These are phyloP conservation scores for Leishmania martiniquensis DNA, from an alignment of 208 protist genomes.

Conservation along the genomic window DNA sequence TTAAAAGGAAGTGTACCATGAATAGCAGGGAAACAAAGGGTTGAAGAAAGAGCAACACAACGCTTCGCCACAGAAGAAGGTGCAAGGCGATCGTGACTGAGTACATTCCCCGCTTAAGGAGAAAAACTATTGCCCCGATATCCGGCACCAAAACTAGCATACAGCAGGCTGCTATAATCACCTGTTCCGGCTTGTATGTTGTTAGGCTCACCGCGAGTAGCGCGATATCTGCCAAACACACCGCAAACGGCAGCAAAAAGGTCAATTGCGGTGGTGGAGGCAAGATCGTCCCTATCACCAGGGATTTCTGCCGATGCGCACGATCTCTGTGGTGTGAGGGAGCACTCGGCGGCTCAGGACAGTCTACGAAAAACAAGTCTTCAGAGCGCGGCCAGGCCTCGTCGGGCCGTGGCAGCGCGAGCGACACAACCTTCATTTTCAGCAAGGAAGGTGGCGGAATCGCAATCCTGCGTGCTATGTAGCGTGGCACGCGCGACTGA, in stretches of 20 bases:
- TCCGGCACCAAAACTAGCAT: conserved; percentile 55
- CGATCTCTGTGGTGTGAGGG: conserved; percentile 12
- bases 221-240: conserved; percentile 67
- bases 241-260: conserved; percentile 44
- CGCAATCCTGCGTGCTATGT: conserved; percentile 49
- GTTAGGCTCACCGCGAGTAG: conserved; percentile 49
- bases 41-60: conserved; percentile 60
- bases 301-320: conserved; percentile 6
- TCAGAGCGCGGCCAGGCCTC: conserved; percentile 4
- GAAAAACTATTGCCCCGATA: conserved; percentile 42
- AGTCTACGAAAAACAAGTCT: conserved; percentile 40
- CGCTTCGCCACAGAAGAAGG: conserved; percentile 58
- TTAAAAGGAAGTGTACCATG: conserved; percentile 63
- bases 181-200: conserved; percentile 34
- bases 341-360: conserved; percentile 17
- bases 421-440: conserved; percentile 59
- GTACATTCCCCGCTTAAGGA: conserved; percentile 55
- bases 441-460: conserved; percentile 45
- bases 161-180: conserved; percentile 45
- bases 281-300: conserved; percentile 55
- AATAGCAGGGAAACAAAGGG: conserved; percentile 63
- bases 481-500: conserved; percentile 46
- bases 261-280: conserved; percentile 44
- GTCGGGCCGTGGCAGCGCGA: conserved; percentile 29
- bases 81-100: conserved; percentile 60